Base-by-base conservation (phyloP, 228 moss, liverwort and hornwort species). In the Sphagnum fallax region DNA sequence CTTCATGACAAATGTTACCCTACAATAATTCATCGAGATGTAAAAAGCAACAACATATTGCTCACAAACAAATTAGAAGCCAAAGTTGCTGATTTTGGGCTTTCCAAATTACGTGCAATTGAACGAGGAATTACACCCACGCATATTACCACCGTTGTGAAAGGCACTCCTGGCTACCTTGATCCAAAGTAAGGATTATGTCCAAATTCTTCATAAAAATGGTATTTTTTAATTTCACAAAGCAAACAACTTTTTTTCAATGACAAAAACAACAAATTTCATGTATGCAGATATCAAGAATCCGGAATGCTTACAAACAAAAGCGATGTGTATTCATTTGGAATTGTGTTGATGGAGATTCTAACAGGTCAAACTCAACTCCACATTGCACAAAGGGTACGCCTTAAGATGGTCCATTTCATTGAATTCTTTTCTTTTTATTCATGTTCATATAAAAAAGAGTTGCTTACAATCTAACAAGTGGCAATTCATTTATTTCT, bases 161-260 rank as follows among this genome's bases (percentile, higher is more conserved):
- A 87, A 75, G 92, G 92, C 53, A 92, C 92, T 63, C 81, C 89
- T 18, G 87, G 89, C 8, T 89, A 89, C 72, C 87, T 91, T 18
- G 85, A 85, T 67, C 85, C 83, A 53, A 80, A 88, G 90, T 90
- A 79, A 81, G 88, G 51, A 4, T 16, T 68, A 11, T n/a, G 32
- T 32, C 32, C 32, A 32, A 2, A 0, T 32, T 32, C 2, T 32
- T 32, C 32, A 32, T 32, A 32, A 32, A 32, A 32, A 32, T 32
- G 32, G 51, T 50, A 9, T 18, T 50, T 10, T 5, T 8, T 16
- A 4, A 18, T 16, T 16, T 47, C 32, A 32, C 2, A 2, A 32
- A 52, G 18, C 5, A 59, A 61, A 11, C 0, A 4, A 2, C 2
- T 49, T 12, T 48, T 12, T 9, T 16, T 47, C 52, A 47, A 14